Evolutionary conservation across 352 stramenopile species (phyloP).

Genomic region (Phytophthora hybrid): DNA sequence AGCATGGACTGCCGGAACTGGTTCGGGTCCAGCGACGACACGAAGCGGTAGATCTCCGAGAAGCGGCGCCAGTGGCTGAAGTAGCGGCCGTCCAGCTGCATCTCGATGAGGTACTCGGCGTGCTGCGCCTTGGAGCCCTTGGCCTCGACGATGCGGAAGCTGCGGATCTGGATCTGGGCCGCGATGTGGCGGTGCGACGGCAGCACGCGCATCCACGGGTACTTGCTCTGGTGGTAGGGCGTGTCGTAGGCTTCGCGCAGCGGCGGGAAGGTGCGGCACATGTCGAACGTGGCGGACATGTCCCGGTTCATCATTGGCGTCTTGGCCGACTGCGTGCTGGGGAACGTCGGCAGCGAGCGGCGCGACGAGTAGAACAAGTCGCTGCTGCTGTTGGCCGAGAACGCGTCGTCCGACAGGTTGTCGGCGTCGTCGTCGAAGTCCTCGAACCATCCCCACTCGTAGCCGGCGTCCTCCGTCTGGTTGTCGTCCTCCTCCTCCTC

Average conservation of each 20-base stretch:
- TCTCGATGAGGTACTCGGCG: constrained; percentile 85
- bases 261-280: constrained; percentile 76
- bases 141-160: constrained; percentile 82
- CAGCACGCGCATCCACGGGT: constrained; percentile 70
- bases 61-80: constrained; percentile 81
- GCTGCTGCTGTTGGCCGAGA: constrained; percentile 7
- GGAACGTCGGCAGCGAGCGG: constrained; percentile 46
- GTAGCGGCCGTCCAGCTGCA: constrained; percentile 79
- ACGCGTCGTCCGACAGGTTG: constrained; percentile 29
- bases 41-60: constrained; percentile 76
- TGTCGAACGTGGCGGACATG: constrained; percentile 72
- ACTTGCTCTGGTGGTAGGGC: constrained; percentile 66
- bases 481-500: constrained; percentile 34
- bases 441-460: constrained; percentile 87
- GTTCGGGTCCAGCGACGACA: constrained; percentile 56
- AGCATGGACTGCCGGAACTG: constrained; percentile 64
- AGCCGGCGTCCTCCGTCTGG: constrained; percentile 39
- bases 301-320: constrained; percentile 68
- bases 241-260: constrained; percentile 64
- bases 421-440: constrained; percentile 79
- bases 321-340: constrained; percentile 26
- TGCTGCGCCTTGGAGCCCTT: constrained; percentile 59
- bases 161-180: constrained; percentile 83
- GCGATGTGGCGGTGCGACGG: constrained; percentile 80
- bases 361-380: constrained; percentile 47